phyloP scores from a whole-genome alignment of 1,284 basidiomycete species.

The Somion occarium region DNA sequence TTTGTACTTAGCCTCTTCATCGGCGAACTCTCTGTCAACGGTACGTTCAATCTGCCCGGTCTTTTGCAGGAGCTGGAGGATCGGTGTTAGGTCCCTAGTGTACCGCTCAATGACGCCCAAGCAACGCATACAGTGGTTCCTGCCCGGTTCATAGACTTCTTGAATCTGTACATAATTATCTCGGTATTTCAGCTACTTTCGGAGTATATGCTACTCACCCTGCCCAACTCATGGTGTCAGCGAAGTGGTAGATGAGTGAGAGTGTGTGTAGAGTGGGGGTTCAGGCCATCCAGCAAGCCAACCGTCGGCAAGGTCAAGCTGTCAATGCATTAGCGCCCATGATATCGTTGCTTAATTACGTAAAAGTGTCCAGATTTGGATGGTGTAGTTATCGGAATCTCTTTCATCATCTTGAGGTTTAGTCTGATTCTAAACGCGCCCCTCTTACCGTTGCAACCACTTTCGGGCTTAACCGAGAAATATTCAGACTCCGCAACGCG shows the following conservation, averaged over 20 bases:
- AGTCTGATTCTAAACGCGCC: too few relatives aligned
- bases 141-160: constrained; percentile 91
- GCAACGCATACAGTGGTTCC: constrained; percentile 67
- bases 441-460: too few relatives aligned
- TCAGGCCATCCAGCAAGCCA: too few relatives aligned
- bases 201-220: constrained; percentile 33
- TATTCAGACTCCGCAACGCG: too few relatives aligned
- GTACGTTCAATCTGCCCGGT: constrained; percentile 97
- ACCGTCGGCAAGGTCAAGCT: background rate
- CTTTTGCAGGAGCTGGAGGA: constrained; percentile 81
- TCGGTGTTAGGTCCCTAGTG: constrained; percentile 6
- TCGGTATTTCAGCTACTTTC: too few relatives aligned
- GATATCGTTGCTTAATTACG: background rate
- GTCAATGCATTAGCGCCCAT: background rate
- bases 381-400: background rate
- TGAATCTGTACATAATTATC: constrained; percentile 63
- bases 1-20: constrained; percentile 89
- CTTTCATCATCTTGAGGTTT: too few relatives aligned
- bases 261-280: background rate
- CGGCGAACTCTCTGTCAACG: constrained; percentile 89
- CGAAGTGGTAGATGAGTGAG: background rate
- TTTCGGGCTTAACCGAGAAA: too few relatives aligned
- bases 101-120: constrained; percentile 7
- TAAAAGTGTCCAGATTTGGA: background rate
- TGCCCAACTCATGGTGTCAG: constrained; percentile 42